Evolutionary conservation across 345 rosid genomes (phyloP).

Genomic region (Eucalyptus camaldulensis): DNA sequence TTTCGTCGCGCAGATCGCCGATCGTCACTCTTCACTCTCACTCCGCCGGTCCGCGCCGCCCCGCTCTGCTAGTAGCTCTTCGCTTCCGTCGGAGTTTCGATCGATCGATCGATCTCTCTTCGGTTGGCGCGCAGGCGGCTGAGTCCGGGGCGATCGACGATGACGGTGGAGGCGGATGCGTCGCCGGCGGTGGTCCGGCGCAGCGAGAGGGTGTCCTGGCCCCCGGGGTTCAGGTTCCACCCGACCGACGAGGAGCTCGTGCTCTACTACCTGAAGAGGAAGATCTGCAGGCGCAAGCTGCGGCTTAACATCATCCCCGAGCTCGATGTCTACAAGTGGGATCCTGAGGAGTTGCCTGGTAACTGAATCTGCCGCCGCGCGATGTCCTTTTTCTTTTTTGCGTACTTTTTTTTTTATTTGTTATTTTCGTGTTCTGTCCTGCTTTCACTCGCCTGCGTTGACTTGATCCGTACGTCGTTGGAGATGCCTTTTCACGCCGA

Average conservation of each 20-base stretch:
- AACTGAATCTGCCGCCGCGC: neutral
- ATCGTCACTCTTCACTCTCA: neutral
- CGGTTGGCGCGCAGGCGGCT: neutral
- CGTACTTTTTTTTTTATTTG: neutral
- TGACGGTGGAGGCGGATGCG: constrained; percentile 10
- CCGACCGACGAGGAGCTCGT: constrained; percentile 94
- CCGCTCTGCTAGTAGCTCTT: neutral
- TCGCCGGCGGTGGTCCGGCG: neutral
- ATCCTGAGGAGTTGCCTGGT: constrained; percentile 95
- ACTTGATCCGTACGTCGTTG: neutral
- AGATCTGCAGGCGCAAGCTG: constrained; percentile 48
- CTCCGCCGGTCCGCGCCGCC: neutral
- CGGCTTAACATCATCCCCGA: constrained; percentile 54
- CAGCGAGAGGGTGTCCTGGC: constrained; percentile 63
- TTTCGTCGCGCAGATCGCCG: neutral
- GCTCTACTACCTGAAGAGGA: constrained; percentile 65
- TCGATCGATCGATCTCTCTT: neutral
- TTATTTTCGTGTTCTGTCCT: neutral
- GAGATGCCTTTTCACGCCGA: neutral
- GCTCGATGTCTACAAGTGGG: constrained; percentile 82
- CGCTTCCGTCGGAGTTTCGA: neutral
- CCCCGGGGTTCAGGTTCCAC: constrained; percentile 91
- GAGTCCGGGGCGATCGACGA: neutral
- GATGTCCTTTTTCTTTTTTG: neutral
- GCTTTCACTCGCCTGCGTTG: neutral